Evolutionary conservation across 2,329 filamentous ascomycete genomes (phyloP), one percentile per base, ranked within the genome.

Genomic region (Graphilbum ipis-grandicollis): DNA sequence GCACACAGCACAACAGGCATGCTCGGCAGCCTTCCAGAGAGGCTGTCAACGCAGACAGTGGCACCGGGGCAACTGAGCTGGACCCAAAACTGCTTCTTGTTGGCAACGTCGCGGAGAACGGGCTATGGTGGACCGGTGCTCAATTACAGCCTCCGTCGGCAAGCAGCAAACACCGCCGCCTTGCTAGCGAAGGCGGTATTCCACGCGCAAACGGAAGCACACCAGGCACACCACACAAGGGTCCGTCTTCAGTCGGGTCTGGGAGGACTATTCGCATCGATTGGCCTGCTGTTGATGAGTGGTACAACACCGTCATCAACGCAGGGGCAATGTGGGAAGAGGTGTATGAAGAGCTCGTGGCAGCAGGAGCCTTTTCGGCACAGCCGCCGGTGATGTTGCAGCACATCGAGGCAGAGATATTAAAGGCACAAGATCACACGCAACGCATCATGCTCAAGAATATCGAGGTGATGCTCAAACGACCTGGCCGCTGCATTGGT

Each of bases 41-140:
- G 7, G 19, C 13, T 3, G 4, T n/a, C 5, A 6, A 15, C 8
- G 9, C 18, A 6, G 10, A 15, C 2, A 12, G 6, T n/a, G 26
- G 18, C 2, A 4, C 26, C 5, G 5, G 7, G 13, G 3, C 74
- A 4, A 66, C 66, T 26, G 75, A 81, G 35, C 56, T 85, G 17
- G 82, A 90, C 50, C 71, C 78, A 1, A 90, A 85, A 49, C 68
- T 79, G 5, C 58, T 88, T 17, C 60, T 85, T 7, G 54, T 86
- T 2, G 81, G 80, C 3, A 72, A 86, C 47, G 65, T 86, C 45
- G 79, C 76, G 1, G 82, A 90, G 50, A 90, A 90, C 49, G 81
- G 79, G 3, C 71, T 69, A 8, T 88, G 80, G 82, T 88, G 81
- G 80, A 75, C 77, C 33, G 79, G 77, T 2, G 66, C 66, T 34